Evolutionary conservation across 805 yeast species (phyloP), one percentile per base, ranked within the genome.

Genomic region (Lipomyces orientalis): DNA sequence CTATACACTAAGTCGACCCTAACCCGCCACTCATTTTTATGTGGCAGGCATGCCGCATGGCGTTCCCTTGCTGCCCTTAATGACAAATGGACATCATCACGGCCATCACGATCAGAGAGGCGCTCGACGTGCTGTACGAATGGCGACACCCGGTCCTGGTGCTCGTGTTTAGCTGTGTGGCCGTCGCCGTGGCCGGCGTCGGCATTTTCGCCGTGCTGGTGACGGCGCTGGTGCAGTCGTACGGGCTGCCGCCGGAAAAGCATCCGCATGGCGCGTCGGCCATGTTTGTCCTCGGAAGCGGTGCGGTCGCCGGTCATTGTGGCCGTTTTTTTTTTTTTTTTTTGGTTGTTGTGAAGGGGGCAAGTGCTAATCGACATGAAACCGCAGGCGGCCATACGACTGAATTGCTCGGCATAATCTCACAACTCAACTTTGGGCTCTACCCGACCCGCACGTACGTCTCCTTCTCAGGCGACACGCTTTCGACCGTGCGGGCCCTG

Each of bases 261-360:
- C 60, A 59, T 51, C 61, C 61, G 12, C 22, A 62, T 19, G 66
- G 67, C 19, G 62, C 66, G n/a, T 43, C 61, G 1, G 70, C 69
- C 16, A 83, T 90, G 84, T 80, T 90, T 0, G 82, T 92, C n/a
- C 79, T 94, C 10, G 98, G 98, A 0, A 92, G 97, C 0, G 99
- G 99, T 1, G 6, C 10, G 16, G 12, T 7, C 29, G 25, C 4
- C n/a, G n/a, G 22, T 57, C 14, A 7, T 33, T n/a, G n/a, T n/a
- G n/a, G n/a, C n/a, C n/a, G n/a, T n/a, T n/a, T n/a, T n/a, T n/a
- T n/a, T n/a, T n/a, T n/a, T n/a, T n/a, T n/a, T n/a, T n/a, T n/a
- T n/a, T n/a, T n/a, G n/a, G n/a, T n/a, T n/a, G n/a, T n/a, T n/a
- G n/a, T 34, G 1, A 56, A 37, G n/a, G 22, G 98, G 98, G 93